phyloP scores from a whole-genome alignment of 805 yeast genomes.

The Scheffersomyces spartinae region DNA sequence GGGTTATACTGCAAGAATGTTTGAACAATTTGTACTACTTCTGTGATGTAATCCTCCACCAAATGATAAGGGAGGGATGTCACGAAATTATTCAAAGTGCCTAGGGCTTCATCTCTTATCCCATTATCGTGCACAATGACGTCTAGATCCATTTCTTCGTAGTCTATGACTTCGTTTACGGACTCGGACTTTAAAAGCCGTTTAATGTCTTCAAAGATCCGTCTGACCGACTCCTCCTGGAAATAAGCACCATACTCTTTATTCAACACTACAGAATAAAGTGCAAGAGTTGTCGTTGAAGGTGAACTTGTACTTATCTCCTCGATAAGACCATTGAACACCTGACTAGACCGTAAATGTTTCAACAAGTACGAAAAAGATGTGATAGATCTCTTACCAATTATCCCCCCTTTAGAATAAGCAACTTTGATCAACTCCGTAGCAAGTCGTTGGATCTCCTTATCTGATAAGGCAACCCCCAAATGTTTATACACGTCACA shows the following conservation, averaged over 20 bases:
- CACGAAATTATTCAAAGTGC: slow-evolving; percentile 25
- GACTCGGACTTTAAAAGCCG: too few species aligned
- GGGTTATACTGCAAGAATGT: slow-evolving; percentile 22
- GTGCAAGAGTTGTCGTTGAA: too few species aligned
- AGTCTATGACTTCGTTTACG: slow-evolving; percentile 6
- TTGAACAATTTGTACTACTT: slow-evolving; percentile 9
- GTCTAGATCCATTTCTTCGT: slow-evolving; percentile 33
- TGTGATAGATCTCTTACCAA: slow-evolving; percentile 38
- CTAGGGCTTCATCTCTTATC: slow-evolving; percentile 40
- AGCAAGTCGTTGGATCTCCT: slow-evolving; percentile 19
- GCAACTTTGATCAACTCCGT: slow-evolving; percentile 22
- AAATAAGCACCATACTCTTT: too few species aligned
- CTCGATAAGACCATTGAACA: neutral
- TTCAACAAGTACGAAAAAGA: slow-evolving; percentile 35
- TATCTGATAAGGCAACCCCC: slow-evolving; percentile 27
- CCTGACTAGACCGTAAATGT: too few species aligned
- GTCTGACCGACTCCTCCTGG: too few species aligned
- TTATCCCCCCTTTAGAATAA: slow-evolving; percentile 29
- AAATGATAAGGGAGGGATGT: slow-evolving; percentile 6
- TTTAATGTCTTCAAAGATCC: too few species aligned
- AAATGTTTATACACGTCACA: slow-evolving; percentile 42
- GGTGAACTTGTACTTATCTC: neutral
- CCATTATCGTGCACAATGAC: slow-evolving; percentile 30
- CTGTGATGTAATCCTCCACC: slow-evolving; percentile 5
- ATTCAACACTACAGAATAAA: too few species aligned